These are phyloP conservation scores for Trichosporon coremiiforme DNA, from an alignment of 1,284 basidiomycete genomes.

Conservation along the genomic window DNA sequence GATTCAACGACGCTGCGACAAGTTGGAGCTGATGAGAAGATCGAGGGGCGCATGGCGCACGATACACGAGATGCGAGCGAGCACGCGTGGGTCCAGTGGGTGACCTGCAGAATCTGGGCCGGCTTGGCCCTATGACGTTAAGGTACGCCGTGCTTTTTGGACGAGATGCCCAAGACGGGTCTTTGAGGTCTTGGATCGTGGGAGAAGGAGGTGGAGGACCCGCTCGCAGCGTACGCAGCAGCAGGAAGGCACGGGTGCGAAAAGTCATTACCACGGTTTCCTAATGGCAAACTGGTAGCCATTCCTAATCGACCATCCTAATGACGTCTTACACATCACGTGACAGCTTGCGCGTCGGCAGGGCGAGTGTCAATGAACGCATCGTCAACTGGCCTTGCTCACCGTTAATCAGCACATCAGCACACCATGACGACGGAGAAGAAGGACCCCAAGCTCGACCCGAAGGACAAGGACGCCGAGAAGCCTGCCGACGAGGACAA, in stretches of 20 bases:
- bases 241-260: too few species aligned
- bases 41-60: background rate
- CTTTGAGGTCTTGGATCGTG: too few species aligned
- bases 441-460: conserved; percentile 11
- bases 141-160: background rate
- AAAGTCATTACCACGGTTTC: too few species aligned
- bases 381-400: background rate
- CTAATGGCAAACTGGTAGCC: background rate
- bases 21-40: background rate
- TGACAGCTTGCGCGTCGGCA: conserved; percentile 16
- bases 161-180: too few species aligned
- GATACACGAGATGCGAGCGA: background rate
- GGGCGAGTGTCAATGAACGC: conserved; percentile 1
- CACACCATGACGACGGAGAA: conserved; percentile 6
- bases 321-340: background rate
- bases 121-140: background rate
- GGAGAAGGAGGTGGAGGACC: background rate
- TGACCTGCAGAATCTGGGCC: too few species aligned
- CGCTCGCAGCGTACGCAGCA: too few species aligned
- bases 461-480: conserved; percentile 16
- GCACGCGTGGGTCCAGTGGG: background rate
- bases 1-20: background rate
- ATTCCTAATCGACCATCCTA: background rate
- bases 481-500: conserved; percentile 17
- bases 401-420: background rate